phyloP scores from a whole-genome alignment of 2,329 filamentous ascomycete species.

The Didymella keratinophila region DNA sequence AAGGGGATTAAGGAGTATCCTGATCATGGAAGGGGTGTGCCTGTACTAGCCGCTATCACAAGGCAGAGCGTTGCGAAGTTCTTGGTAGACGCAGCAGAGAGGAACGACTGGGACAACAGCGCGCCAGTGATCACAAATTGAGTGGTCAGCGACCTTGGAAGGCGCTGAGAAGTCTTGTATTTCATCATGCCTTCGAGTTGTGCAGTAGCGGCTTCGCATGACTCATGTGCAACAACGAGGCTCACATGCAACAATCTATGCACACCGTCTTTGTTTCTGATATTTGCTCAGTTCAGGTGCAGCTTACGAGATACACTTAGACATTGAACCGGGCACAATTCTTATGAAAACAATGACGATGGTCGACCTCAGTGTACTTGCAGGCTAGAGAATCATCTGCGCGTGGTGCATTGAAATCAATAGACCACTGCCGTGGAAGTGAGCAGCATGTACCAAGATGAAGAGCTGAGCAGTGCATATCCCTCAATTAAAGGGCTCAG shows the following conservation, averaged over 20 bases:
- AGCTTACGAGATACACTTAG: neutral
- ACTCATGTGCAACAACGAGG: neutral
- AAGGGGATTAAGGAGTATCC: slow-evolving; percentile 52
- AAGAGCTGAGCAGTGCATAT: neutral
- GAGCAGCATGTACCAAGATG: neutral
- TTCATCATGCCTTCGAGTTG: neutral
- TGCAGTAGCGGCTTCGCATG: neutral
- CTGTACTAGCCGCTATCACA: slow-evolving; percentile 51
- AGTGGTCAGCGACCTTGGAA: neutral
- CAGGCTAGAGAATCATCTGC: slow-evolving; percentile 1
- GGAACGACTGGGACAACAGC: slow-evolving; percentile 52
- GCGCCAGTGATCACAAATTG: slow-evolving; percentile 59
- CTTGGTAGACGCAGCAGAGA: slow-evolving; percentile 56
- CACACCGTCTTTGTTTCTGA: neutral
- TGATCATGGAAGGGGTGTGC: slow-evolving; percentile 54
- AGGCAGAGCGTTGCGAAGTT: slow-evolving; percentile 57
- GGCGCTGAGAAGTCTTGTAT: neutral
- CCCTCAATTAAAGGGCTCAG: neutral
- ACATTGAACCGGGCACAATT: neutral
- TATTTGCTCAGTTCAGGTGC: neutral
- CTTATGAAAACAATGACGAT: neutral
- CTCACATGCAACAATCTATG: neutral
- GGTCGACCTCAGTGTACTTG: slow-evolving; percentile 1
- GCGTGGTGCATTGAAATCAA: slow-evolving; percentile 3
- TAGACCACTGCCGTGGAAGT: neutral